Conservation (phyloP, 768 basidiomycete genomes). For the Agaricus bisporus region DNA sequence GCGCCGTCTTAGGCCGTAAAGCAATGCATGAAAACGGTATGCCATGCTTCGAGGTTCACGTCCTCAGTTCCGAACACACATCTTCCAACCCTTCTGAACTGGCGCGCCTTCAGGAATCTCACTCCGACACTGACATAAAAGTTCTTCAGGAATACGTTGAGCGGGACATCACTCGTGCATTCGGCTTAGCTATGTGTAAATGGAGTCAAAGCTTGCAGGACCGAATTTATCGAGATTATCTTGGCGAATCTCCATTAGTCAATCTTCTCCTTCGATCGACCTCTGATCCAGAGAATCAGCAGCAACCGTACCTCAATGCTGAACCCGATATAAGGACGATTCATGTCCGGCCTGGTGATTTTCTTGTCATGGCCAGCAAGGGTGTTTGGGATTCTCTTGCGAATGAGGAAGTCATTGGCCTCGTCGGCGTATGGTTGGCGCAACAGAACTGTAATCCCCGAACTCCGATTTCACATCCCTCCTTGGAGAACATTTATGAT, state of each 20-base stretch:
- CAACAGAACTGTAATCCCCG: constrained; percentile 4
- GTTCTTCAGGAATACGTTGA: constrained; percentile 17
- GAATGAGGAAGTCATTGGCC: constrained; percentile 48
- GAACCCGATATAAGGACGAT: constrained; percentile 44
- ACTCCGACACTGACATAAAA: constrained; percentile 17
- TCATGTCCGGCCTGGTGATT: constrained; percentile 38
- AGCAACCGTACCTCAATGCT: constrained; percentile 44
- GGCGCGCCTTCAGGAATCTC: constrained; percentile 22
- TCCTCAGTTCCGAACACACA: constrained; percentile 34
- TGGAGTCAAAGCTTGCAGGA: constrained; percentile 33
- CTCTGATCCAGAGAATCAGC: constrained; percentile 16
- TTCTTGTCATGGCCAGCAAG: constrained; percentile 46
- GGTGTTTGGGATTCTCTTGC: constrained; percentile 51
- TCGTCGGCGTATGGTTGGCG: constrained; percentile 43
- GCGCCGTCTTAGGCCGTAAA: constrained; percentile 35
- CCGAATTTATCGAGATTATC: constrained; percentile 26
- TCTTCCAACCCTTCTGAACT: constrained; percentile 26
- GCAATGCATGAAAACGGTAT: constrained; percentile 16
- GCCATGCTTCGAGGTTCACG: constrained; percentile 22
- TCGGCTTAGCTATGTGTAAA: constrained; percentile 39
- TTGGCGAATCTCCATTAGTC: constrained; percentile 30
- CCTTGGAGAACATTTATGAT: constrained; percentile 12
- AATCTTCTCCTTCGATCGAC: constrained; percentile 13
- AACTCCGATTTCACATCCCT: background rate
- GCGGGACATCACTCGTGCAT: constrained; percentile 27